Base-by-base conservation (phyloP, 805 yeast genomes). In the Nakazawaea ambrosiae region DNA sequence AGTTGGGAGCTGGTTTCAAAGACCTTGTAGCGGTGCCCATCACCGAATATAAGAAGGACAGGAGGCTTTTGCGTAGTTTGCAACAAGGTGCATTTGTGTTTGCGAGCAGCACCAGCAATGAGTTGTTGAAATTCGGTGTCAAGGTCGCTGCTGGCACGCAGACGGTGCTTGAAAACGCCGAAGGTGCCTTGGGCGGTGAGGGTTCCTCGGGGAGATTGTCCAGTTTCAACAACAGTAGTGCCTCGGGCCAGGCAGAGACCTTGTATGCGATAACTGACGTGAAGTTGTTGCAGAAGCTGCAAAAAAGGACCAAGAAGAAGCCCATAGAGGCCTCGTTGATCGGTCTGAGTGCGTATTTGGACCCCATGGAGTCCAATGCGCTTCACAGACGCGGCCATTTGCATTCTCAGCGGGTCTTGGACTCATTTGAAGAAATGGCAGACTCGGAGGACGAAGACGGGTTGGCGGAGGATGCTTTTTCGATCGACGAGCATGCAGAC, bases 61-160 rank as follows among this genome's bases (percentile, higher is more conserved):
- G 89, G 1, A 60, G 86, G 22, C 49, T 83, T 1, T 63, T 80
- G 22, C 65, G 85, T 47, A 75, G 92, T 43, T 45, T 88, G 2
- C 85, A 84, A 48, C 79, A 79, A 45, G 95, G 95, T 2, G 80
- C 89, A 0, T 58, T 65, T 37, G 68, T 77, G 6, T 87, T 89
- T 58, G 78, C 89, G 2, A 78, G 71, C 47, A 78, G 82, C 3
- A 81, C 97, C 0, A 73, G 92, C 3, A 82, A 80, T 40, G 96
- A 89, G 54, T 57, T 88, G 24, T 63, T 89, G 31, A 81, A 81
- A 48, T 65, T 89, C 32, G 95, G 96, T 1, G 90, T 84, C 0
- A 86, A 82, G 48, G 53, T 89, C 20, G 89, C 95, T 1, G 81
- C 88, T 8, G 96, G 97, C 0, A 84, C 96, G 0, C 97, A 88